These are phyloP conservation scores for Zangia roseola DNA, from an alignment of 768 basidiomycete species.

Conservation along the genomic window DNA sequence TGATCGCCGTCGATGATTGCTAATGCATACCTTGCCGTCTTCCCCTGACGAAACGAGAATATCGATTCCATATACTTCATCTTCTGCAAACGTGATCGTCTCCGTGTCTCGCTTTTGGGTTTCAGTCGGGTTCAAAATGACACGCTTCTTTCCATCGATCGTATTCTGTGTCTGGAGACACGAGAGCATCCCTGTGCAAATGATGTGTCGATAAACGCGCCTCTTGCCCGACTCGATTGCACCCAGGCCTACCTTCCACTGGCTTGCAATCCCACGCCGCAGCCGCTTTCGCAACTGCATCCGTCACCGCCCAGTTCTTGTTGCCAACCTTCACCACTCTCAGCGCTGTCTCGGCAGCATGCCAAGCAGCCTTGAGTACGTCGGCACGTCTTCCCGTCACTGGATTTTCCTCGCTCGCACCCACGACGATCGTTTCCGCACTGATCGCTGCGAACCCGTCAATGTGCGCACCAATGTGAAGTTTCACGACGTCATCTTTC, in stretches of 20 bases:
- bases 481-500: conserved; percentile 91
- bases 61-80: conserved; percentile 94
- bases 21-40: conserved; percentile 75
- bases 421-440: conserved; percentile 91
- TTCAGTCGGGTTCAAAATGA: conserved; percentile 88
- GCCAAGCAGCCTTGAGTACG: conserved; percentile 90
- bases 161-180: conserved; percentile 94
- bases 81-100: conserved; percentile 81
- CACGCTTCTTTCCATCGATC: conserved; percentile 94
- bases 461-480: conserved; percentile 96
- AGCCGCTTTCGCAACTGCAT: conserved; percentile 72
- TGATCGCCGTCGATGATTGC: not conserved
- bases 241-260: conserved; percentile 87
- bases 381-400: conserved; percentile 88
- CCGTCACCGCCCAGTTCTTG: conserved; percentile 95
- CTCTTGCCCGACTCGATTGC: not conserved
- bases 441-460: conserved; percentile 94
- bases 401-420: conserved; percentile 68
- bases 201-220: not conserved
- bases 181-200: conserved; percentile 77
- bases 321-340: conserved; percentile 87
- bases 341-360: conserved; percentile 90
- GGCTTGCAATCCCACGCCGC: conserved; percentile 83
- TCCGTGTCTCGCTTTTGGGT: conserved; percentile 85
- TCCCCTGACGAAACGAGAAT: conserved; percentile 83